Percentiles rank a stretch among this genome's conserved stretches.
These are phyloP conservation scores for Austroboletus rostrupii DNA, from an alignment of 1,284 basidiomycete genomes.

Conservation along the genomic window DNA sequence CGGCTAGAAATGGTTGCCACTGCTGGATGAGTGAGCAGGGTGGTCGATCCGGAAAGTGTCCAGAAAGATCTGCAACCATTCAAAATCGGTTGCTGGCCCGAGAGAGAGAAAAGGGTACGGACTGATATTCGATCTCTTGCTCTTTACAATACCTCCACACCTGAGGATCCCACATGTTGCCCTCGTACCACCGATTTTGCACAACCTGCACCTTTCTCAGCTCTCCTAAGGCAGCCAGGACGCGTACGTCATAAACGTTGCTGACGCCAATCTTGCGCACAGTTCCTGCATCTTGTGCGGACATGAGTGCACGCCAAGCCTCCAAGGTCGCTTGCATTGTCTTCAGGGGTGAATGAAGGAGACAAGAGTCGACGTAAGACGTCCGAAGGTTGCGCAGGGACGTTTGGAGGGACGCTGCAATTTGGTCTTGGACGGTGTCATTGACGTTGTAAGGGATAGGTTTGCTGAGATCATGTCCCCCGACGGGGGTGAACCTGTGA, in stretches of 20 bases:
- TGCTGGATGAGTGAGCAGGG: slow-evolving; percentile 48
- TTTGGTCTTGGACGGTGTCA: slow-evolving; percentile 54
- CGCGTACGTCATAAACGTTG: slow-evolving; percentile 65
- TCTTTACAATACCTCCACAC: slow-evolving; percentile 54
- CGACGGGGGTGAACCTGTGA: slow-evolving; percentile 64
- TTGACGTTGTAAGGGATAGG: slow-evolving; percentile 69
- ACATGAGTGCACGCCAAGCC: slow-evolving; percentile 62
- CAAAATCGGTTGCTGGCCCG: slow-evolving; percentile 5
- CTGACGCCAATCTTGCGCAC: slow-evolving; percentile 68
- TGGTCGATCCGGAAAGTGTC: slow-evolving; percentile 77
- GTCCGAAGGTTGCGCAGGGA: slow-evolving; percentile 68
- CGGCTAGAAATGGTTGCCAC: slow-evolving; percentile 44
- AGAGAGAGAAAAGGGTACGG: slow-evolving; percentile 24
- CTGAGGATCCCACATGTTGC: slow-evolving; percentile 69
- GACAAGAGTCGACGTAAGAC: slow-evolving; percentile 67
- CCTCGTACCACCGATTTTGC: slow-evolving; percentile 81
- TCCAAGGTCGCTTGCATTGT: slow-evolving; percentile 56
- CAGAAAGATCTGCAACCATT: slow-evolving; percentile 67
- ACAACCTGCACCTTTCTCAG: slow-evolving; percentile 64
- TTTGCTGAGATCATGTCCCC: slow-evolving; percentile 64
- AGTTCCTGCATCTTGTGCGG: slow-evolving; percentile 58
- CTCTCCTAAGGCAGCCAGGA: slow-evolving; percentile 50
- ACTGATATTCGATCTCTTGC: slow-evolving; percentile 72
- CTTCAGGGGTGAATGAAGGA: slow-evolving; percentile 72
- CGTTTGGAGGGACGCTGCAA: slow-evolving; percentile 56